phyloP scores from a whole-genome alignment of 805 yeast genomes.

The Starmera quercuum region DNA sequence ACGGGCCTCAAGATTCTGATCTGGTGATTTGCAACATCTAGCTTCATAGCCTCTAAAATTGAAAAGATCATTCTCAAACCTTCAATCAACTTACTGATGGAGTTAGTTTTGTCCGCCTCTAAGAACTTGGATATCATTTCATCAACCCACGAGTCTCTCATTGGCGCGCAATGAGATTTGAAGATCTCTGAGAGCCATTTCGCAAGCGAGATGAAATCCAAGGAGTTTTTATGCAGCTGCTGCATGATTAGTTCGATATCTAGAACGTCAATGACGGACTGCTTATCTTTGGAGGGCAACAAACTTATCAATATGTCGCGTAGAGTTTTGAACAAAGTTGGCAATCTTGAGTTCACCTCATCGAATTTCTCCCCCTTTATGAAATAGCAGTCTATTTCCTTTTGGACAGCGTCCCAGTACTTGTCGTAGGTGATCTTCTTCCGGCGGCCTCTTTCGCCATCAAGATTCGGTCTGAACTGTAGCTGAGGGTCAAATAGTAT shows the following conservation, averaged over 20 bases:
- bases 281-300: slow-evolving; percentile 70
- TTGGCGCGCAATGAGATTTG: slow-evolving; percentile 91
- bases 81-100: slow-evolving; percentile 47
- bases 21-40: slow-evolving; percentile 93
- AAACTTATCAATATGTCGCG: slow-evolving; percentile 68
- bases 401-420: slow-evolving; percentile 74
- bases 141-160: slow-evolving; percentile 86
- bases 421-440: slow-evolving; percentile 70
- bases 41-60: slow-evolving; percentile 87
- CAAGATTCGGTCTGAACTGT: slow-evolving; percentile 86
- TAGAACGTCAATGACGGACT: slow-evolving; percentile 58
- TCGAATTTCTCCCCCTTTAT: slow-evolving; percentile 18
- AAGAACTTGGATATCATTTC: slow-evolving; percentile 51
- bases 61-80: slow-evolving; percentile 75
- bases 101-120: slow-evolving; percentile 26
- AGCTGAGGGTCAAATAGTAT: slow-evolving; percentile 86
- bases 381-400: slow-evolving; percentile 48
- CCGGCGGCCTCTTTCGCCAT: slow-evolving; percentile 82
- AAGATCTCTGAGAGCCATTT: slow-evolving; percentile 71
- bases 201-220: slow-evolving; percentile 64
- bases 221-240: slow-evolving; percentile 62
- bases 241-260: slow-evolving; percentile 73
- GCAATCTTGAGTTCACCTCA: slow-evolving; percentile 29
- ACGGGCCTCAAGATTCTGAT: slow-evolving; percentile 80
- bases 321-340: slow-evolving; percentile 69